Evolutionary conservation across 164 flowering plant genomes (phyloP).

Genomic region (Stephania yunnanensis): DNA sequence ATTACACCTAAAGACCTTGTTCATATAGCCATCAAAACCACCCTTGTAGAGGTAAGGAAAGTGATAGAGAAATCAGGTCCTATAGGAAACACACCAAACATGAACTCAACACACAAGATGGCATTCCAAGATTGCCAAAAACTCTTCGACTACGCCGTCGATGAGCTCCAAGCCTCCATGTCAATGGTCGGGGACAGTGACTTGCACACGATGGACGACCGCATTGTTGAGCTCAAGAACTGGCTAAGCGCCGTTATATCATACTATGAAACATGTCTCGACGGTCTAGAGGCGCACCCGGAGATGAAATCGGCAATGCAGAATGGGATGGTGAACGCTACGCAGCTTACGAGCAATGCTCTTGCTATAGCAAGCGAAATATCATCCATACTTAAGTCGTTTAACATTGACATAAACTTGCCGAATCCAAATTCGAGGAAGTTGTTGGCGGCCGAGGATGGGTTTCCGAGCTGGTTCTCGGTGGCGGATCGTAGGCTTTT

Average conservation of each 20-base stretch:
- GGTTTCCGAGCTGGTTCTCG: conserved; percentile 36
- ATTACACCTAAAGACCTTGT: conserved; percentile 46
- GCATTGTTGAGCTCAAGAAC: conserved; percentile 25
- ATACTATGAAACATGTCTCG: conserved; percentile 46
- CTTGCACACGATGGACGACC: conserved; percentile 10
- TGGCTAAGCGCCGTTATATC: conserved; percentile 49
- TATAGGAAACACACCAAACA: conserved; percentile 28
- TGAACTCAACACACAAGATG: conserved; percentile 12
- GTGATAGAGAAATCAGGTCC: conserved; percentile 27
- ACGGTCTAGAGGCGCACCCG: conserved; percentile 47
- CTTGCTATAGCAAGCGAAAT: conserved; percentile 48
- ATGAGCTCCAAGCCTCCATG: conserved; percentile 25
- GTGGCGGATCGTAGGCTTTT: conserved; percentile 32
- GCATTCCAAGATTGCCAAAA: conserved; percentile 32
- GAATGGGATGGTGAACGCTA: conserved; percentile 6
- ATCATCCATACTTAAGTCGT: conserved; percentile 10
- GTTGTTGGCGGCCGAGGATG: conserved; percentile 7
- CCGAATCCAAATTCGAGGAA: neutral
- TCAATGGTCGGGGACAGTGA: conserved; percentile 19
- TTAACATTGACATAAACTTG: conserved; percentile 12
- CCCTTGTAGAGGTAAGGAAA: conserved; percentile 23
- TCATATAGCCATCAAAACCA: conserved; percentile 26
- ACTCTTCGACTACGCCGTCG: conserved; percentile 22
- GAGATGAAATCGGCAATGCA: conserved; percentile 27
- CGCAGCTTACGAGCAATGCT: conserved; percentile 43